Percentiles rank a stretch among this genome's conserved stretches.
Evolutionary conservation across 148 eudicot species (phyloP).

Genomic region (Simmondsia chinensis): DNA sequence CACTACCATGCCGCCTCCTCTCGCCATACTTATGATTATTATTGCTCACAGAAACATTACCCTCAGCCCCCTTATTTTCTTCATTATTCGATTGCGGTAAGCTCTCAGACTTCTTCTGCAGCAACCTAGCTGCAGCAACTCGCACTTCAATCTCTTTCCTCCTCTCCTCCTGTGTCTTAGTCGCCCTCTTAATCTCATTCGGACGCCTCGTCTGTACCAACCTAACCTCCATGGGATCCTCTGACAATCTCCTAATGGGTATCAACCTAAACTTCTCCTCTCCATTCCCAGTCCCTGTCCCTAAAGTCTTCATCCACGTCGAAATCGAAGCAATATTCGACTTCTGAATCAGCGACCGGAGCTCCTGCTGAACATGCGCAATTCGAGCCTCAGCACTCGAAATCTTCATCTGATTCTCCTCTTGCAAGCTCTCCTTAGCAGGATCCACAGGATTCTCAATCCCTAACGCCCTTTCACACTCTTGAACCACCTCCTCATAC

Average conservation of each 20-base stretch:
- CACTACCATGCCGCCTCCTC: constrained; percentile 43
- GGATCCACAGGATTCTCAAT: constrained; percentile 81
- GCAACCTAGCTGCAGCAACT: constrained; percentile 86
- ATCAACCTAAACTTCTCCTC: constrained; percentile 70
- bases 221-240: constrained; percentile 76
- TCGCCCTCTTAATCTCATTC: constrained; percentile 84
- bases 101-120: constrained; percentile 82
- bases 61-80: constrained; percentile 23
- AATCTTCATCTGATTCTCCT: constrained; percentile 40
- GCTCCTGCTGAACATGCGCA: constrained; percentile 42
- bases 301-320: constrained; percentile 68
- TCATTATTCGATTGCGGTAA: constrained; percentile 21
- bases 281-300: constrained; percentile 38
- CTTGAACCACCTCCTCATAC: constrained; percentile 64
- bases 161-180: constrained; percentile 77
- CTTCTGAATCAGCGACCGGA: constrained; percentile 46
- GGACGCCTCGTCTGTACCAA: constrained; percentile 42
- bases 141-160: constrained; percentile 90
- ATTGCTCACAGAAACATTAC: neutral
- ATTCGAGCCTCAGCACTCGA: constrained; percentile 38
- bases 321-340: constrained; percentile 71
- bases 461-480: constrained; percentile 75
- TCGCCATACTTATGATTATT: constrained; percentile 40
- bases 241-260: constrained; percentile 45
- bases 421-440: constrained; percentile 55